Evolutionary conservation across 2,329 filamentous ascomycete genomes (phyloP), one percentile per base, ranked within the genome.

Genomic region (Phyllosticta citriasiana): DNA sequence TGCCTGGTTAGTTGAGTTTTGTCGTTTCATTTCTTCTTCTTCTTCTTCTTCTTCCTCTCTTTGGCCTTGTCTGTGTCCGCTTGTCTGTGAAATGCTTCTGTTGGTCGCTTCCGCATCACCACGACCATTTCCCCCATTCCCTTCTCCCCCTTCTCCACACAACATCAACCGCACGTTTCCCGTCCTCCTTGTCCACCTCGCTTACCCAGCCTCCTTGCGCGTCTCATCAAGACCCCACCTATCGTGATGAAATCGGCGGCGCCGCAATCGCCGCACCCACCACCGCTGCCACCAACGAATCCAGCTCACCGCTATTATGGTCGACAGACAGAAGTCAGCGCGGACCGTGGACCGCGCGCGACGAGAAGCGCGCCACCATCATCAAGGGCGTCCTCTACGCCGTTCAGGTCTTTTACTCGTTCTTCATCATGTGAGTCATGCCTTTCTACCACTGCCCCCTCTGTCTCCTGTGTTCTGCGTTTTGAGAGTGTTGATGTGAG

Each of bases 391-490:
- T 83, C 33, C 78, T 99, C 61, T 99, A 99, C 78, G 93, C 87
- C 22, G 76, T 94, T 57, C 94, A 99, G 79, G 95, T 94, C 67
- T 97, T 97, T 75, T 99, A 99, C 75, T 95, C 92, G 55, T 97
- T 99, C 71, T 97, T 99, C 82, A 92, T 99, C 73, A 99, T 99
- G 94, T 97, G 74, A 86, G 93, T 86, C 1, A 0, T n/a, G 14
- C 12, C 14, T 16, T n/a, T 2, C 3, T 5, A 16, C n/a, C 4
- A 4, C 4, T 16, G n/a, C 10, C 35, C n/a, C n/a, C 12, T 14
- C 5, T n/a, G n/a, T n/a, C n/a, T n/a, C n/a, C n/a, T n/a, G n/a
- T n/a, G n/a, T n/a, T n/a, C n/a, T n/a, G n/a, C n/a, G n/a, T n/a
- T n/a, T n/a, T n/a, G n/a, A 16, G 30, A 47, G 14, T 57, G 24